Conservation (phyloP, 2,329 filamentous ascomycete species). For the Nemania sp. region DNA sequence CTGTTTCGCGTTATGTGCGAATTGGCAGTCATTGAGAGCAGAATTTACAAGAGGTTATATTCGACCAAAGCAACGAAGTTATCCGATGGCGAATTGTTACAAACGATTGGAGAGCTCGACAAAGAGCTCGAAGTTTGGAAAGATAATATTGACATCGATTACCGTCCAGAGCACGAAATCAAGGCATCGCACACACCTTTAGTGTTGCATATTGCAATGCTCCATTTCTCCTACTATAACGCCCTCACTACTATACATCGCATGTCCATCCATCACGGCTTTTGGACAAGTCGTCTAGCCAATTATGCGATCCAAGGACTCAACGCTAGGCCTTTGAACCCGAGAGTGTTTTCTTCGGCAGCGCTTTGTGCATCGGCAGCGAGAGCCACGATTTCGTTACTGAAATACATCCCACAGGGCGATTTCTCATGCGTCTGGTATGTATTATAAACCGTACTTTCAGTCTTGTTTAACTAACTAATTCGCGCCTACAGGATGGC, state of each 20-base stretch:
- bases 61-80: slow-evolving; percentile 90
- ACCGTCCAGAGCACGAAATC: slow-evolving; percentile 96
- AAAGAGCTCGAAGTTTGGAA: slow-evolving; percentile 93
- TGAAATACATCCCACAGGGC: slow-evolving; percentile 95
- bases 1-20: slow-evolving; percentile 91
- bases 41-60: slow-evolving; percentile 91
- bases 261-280: slow-evolving; percentile 97
- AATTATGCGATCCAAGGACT: slow-evolving; percentile 95
- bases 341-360: slow-evolving; percentile 90
- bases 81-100: slow-evolving; percentile 87
- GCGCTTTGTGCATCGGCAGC: slow-evolving; percentile 91
- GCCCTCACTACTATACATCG: slow-evolving; percentile 96
- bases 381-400: slow-evolving; percentile 85
- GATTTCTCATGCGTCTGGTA: slow-evolving; percentile 96
- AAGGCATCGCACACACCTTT: slow-evolving; percentile 88
- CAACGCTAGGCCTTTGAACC: slow-evolving; percentile 88
- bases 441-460: slow-evolving; percentile 43
- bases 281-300: slow-evolving; percentile 93
- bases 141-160: slow-evolving; percentile 90
- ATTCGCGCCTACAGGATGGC: slow-evolving; percentile 66
- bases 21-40: slow-evolving; percentile 88
- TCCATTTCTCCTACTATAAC: slow-evolving; percentile 98
- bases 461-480: not conserved
- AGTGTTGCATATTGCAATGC: slow-evolving; percentile 90
- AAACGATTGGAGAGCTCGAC: slow-evolving; percentile 94